Conservation (phyloP, 306 rosid genomes). For the Citrullus amarus region DNA sequence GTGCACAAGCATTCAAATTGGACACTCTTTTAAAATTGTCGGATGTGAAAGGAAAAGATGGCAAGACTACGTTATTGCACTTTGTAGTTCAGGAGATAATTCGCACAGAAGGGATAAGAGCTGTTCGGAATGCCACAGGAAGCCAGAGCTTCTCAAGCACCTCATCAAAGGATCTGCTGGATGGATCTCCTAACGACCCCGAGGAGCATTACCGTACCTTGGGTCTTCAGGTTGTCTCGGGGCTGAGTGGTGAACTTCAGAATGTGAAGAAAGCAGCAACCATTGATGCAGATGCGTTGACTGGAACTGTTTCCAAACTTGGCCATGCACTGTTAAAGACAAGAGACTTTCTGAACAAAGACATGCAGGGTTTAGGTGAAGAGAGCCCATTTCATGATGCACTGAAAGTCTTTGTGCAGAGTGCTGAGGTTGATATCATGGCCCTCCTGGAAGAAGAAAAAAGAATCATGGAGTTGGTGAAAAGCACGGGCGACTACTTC, state of each 20-base stretch:
- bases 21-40: constrained; percentile 81
- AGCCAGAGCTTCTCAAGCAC: constrained; percentile 47
- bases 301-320: constrained; percentile 68
- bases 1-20: constrained; percentile 91
- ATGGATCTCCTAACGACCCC: constrained; percentile 23
- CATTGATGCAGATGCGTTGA: constrained; percentile 65
- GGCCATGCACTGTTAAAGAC: constrained; percentile 43
- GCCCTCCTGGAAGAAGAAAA: constrained; percentile 58
- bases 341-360: constrained; percentile 42
- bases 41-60: constrained; percentile 91
- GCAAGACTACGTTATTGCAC: constrained; percentile 82
- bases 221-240: constrained; percentile 70
- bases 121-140: constrained; percentile 48
- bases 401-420: constrained; percentile 47
- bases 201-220: constrained; percentile 55
- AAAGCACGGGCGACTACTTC: constrained; percentile 86
- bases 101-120: constrained; percentile 80
- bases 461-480: constrained; percentile 70
- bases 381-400: constrained; percentile 37
- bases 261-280: constrained; percentile 72
- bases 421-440: constrained; percentile 50
- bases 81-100: constrained; percentile 92
- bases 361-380: constrained; percentile 22
- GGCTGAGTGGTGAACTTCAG: constrained; percentile 60
- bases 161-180: constrained; percentile 51